Conservation (phyloP, 2,329 filamentous ascomycete genomes). For the Rutstroemia sp. region DNA sequence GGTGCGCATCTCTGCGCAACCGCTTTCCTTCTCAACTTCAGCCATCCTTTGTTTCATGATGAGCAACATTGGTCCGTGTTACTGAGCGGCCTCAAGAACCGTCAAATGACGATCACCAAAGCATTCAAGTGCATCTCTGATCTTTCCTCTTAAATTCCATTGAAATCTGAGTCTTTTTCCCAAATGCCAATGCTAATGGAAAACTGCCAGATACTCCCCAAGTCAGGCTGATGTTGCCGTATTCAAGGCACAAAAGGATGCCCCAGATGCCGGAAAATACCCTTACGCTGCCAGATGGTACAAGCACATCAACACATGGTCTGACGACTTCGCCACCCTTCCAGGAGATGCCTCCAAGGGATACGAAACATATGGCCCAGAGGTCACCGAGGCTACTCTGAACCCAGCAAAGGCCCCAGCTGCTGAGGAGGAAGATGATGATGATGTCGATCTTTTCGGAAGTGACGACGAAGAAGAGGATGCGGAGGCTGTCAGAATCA, state of each 20-base stretch:
- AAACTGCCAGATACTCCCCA: constrained; percentile 43
- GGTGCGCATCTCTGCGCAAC: constrained; percentile 13
- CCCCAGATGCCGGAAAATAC: constrained; percentile 79
- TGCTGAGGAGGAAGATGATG: constrained; percentile 68
- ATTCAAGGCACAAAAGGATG: constrained; percentile 79
- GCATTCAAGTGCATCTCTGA: constrained; percentile 75
- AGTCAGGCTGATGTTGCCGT: constrained; percentile 93
- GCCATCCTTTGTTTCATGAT: constrained; percentile 48
- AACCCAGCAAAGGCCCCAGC: constrained; percentile 81
- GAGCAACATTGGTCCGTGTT: constrained; percentile 94
- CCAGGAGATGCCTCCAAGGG: constrained; percentile 85
- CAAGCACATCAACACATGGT: constrained; percentile 93
- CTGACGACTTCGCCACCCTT: constrained; percentile 86
- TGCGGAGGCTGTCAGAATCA: constrained; percentile 72
- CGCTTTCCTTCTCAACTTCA: constrained; percentile 14
- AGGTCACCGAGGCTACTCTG: constrained; percentile 65
- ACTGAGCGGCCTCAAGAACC: constrained; percentile 92
- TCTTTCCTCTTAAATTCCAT: constrained; percentile 20
- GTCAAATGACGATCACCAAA: constrained; percentile 70
- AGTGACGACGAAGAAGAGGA: constrained; percentile 93
- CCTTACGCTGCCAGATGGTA: constrained; percentile 96
- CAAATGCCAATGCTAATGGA: constrained; percentile 12
- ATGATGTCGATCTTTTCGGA: constrained; percentile 90
- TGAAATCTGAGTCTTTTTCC: constrained; percentile 12
- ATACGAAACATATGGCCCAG: constrained; percentile 87